Evolutionary conservation across 2,329 filamentous ascomycete species (phyloP).

Genomic region (Colletotrichum sp.): DNA sequence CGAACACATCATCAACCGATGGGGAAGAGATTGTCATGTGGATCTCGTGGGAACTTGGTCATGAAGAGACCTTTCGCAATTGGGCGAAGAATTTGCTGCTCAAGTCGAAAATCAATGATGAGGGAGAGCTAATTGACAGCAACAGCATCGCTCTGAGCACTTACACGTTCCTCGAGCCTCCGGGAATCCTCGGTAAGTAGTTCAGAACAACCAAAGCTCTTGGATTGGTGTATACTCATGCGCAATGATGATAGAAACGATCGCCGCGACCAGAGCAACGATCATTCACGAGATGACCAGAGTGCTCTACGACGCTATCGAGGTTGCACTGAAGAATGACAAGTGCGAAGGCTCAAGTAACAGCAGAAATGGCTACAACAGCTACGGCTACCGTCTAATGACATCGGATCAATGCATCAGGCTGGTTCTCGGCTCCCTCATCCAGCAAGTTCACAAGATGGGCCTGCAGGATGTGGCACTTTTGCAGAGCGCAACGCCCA

Average conservation of each 20-base stretch:
- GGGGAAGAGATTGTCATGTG: background rate
- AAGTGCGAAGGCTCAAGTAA: background rate
- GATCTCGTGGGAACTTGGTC: background rate
- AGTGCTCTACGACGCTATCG: background rate
- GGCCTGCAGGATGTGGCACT: background rate
- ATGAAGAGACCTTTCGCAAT: background rate
- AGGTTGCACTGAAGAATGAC: background rate
- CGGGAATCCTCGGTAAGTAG: background rate
- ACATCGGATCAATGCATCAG: background rate
- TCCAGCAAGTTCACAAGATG: background rate
- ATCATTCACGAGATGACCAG: background rate
- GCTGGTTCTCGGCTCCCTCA: background rate
- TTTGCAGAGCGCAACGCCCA: background rate
- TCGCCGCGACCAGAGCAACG: background rate
- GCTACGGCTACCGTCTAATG: no score
- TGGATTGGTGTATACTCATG: rapidly evolving
- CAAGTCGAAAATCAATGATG: background rate
- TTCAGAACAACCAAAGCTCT: rapidly evolving
- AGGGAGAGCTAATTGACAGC: background rate
- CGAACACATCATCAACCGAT: rapidly evolving
- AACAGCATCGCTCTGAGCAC: background rate
- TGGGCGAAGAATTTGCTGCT: background rate
- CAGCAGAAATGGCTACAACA: background rate
- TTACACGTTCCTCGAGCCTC: background rate
- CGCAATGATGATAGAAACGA: background rate